These are phyloP conservation scores for Geotrichum klebahnii DNA, from an alignment of 1,139 yeast genomes.

Conservation along the genomic window DNA sequence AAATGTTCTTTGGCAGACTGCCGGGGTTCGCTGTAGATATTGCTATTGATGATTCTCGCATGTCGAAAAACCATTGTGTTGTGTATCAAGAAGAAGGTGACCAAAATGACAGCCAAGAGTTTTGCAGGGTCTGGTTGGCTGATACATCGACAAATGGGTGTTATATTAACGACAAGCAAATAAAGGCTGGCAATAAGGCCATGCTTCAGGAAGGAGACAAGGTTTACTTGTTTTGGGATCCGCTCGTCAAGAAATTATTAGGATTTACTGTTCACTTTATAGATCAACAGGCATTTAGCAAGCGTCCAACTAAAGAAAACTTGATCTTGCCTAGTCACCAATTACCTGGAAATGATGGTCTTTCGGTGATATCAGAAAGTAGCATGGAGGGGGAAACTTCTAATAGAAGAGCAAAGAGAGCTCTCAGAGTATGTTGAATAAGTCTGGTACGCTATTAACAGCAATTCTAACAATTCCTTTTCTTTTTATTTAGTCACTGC, in stretches of 20 bases:
- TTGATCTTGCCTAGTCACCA: not conserved
- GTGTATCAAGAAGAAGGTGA: constrained; percentile 50
- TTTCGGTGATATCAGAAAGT: not conserved
- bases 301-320: not conserved
- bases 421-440: too few species aligned
- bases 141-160: constrained; percentile 81
- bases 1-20: constrained; percentile 37
- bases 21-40: constrained; percentile 39
- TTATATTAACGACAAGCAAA: constrained; percentile 53
- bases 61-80: constrained; percentile 80
- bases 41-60: constrained; percentile 65
- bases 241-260: constrained; percentile 36
- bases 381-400: not conserved
- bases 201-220: constrained; percentile 61
- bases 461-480: too few species aligned
- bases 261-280: constrained; percentile 13
- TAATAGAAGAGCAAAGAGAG: too few species aligned
- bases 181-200: constrained; percentile 62
- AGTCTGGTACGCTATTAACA: too few species aligned
- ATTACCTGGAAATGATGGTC: not conserved
- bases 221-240: constrained; percentile 63
- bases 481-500: too few species aligned
- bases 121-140: constrained; percentile 56
- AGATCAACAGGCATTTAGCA: not conserved
- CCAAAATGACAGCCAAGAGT: constrained; percentile 38